Conservation (phyloP, 805 yeast species). For the Gaillardinia entomophila region DNA sequence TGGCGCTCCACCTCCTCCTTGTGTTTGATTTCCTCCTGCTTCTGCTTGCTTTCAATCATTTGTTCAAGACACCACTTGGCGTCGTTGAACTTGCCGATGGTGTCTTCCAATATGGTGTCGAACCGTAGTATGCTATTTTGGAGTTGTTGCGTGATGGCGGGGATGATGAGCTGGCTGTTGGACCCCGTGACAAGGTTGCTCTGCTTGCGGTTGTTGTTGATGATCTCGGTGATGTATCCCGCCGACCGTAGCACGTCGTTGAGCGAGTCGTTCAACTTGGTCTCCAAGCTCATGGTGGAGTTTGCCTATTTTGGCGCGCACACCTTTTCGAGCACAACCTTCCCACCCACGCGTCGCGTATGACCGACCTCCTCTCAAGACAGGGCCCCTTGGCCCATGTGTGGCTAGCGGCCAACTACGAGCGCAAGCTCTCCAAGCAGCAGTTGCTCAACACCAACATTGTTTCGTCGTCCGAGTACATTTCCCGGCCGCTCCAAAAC, state of each 20-base stretch:
- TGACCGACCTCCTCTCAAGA: constrained; percentile 42
- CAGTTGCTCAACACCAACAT: constrained; percentile 72
- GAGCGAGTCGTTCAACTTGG: constrained; percentile 33
- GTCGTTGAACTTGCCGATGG: constrained; percentile 35
- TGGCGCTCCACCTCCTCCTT: constrained; percentile 29
- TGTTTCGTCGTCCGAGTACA: constrained; percentile 38
- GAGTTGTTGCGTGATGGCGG: constrained; percentile 30
- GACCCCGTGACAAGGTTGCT: constrained; percentile 37
- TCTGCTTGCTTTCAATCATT: constrained; percentile 36
- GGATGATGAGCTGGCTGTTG: constrained; percentile 35
- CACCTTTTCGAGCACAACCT: background rate
- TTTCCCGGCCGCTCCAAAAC: constrained; percentile 47
- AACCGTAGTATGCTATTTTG: constrained; percentile 28
- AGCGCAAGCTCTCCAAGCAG: constrained; percentile 65
- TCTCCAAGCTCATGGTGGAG: constrained; percentile 33
- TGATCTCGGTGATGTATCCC: constrained; percentile 39
- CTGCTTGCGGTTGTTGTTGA: constrained; percentile 31
- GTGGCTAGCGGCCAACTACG: constrained; percentile 91
- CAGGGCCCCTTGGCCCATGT: constrained; percentile 86
- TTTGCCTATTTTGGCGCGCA: background rate
- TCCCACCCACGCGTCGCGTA: background rate
- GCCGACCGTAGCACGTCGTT: constrained; percentile 36
- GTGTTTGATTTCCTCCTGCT: constrained; percentile 33
- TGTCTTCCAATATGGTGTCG: constrained; percentile 39
- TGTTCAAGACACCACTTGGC: constrained; percentile 40